phyloP scores from a whole-genome alignment of 1,284 basidiomycete genomes.

The Tranzscheliella williamsii region DNA sequence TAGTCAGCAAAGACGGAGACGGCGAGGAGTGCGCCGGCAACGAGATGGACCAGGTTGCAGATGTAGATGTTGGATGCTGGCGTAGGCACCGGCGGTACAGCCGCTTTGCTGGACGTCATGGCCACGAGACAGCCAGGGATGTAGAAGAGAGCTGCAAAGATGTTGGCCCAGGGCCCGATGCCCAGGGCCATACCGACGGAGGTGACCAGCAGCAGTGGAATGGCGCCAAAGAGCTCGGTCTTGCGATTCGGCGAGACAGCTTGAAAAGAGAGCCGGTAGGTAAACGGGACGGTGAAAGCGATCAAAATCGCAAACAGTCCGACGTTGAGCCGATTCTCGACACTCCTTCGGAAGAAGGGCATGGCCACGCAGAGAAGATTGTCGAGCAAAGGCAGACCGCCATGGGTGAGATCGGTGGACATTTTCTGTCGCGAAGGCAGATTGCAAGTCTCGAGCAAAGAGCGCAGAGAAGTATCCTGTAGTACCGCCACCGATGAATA shows the following conservation, averaged over 20 bases:
- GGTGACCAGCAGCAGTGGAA: slow-evolving; percentile 25
- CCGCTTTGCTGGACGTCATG: slow-evolving; percentile 20
- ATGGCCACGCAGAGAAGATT: slow-evolving; percentile 35
- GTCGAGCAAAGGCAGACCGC: slow-evolving; percentile 20
- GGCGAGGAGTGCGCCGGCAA: slow-evolving; percentile 5
- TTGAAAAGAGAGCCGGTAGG: slow-evolving; percentile 34
- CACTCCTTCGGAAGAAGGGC: slow-evolving; percentile 20
- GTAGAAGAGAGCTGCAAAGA: slow-evolving; percentile 19
- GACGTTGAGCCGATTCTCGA: slow-evolving; percentile 24
- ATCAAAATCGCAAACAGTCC: slow-evolving; percentile 30
- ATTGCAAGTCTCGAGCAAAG: slow-evolving; percentile 5
- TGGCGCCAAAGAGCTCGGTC: slow-evolving; percentile 15
- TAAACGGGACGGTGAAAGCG: slow-evolving; percentile 13
- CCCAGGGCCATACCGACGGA: slow-evolving; percentile 22
- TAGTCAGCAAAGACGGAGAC: slow-evolving; percentile 10
- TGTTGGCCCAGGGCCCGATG: slow-evolving; percentile 21
- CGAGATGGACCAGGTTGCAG: slow-evolving; percentile 22
- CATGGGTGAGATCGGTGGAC: slow-evolving; percentile 22
- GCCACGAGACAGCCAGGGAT: slow-evolving; percentile 21
- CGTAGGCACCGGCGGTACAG: slow-evolving; percentile 29
- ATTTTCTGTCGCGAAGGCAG: slow-evolving; percentile 29
- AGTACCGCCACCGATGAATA: slow-evolving; percentile 8
- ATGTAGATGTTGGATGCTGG: slow-evolving; percentile 31
- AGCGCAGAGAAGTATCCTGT: slow-evolving; percentile 13
- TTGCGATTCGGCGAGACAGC: slow-evolving; percentile 41